Evolutionary conservation across 345 rosid genomes (phyloP), one percentile per base, ranked within the genome.

Genomic region (Luvunga scandens): DNA sequence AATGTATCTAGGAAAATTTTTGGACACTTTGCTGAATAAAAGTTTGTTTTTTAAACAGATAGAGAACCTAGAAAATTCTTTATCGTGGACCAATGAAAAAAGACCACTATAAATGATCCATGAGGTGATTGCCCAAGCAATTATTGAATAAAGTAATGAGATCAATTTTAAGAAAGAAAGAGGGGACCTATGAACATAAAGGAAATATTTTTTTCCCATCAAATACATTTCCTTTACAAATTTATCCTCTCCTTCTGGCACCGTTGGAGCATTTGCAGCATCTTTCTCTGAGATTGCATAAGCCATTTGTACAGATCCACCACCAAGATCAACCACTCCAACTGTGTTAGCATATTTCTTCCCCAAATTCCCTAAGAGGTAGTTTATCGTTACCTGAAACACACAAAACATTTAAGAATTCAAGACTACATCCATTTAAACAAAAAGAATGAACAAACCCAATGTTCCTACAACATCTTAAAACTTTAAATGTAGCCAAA

Each of bases 291-390:
- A 90, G 78, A 94, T 91, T 76, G 99, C 98, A 87, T 92, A 96
- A 42, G 99, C 98, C 99, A 96, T 96, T 86, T 96, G 99, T 76
- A 96, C 98, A 80, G 99, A 96, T 60, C 99, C 99, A 69, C 99
- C 99, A 69, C 98, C 99, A 79, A 96, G 99, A 87, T 96, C 98
- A 81, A 94, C 97, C 67, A 96, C 96, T 81, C 99, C 99, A 80
- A 96, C 98, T 14, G 97, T 92, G 45, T 89, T 80, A 39, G 89
- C 77, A 84, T 90, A 94, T 45, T 87, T 78, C 85, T 84, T 90
- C 74, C 99, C 97, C 82, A 96, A 73, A 70, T 89, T 90, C 77
- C 98, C 93, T 75, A 91, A 78, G 66, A 96, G 89, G 81, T 92
- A 94, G 84, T 96, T 96, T 56, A 96, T 92, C 9, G 99, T 96